Evolutionary conservation across 1,284 basidiomycete genomes (phyloP).

Genomic region (Fomitiporia mediterranea): DNA sequence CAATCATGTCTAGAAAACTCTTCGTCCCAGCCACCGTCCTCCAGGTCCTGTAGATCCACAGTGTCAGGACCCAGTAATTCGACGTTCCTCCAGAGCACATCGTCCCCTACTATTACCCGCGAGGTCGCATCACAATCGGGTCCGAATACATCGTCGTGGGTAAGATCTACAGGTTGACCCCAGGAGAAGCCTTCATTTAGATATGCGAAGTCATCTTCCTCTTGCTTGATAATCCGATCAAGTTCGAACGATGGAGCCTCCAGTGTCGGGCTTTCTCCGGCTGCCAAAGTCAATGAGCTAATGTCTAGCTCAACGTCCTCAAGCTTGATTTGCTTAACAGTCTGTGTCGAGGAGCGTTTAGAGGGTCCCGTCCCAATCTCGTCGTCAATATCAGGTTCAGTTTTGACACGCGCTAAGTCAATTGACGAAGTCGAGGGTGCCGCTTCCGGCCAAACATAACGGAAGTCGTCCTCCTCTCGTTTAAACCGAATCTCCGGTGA

Average conservation of each 20-base stretch:
- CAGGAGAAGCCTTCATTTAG: slow-evolving; percentile 4
- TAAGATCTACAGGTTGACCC: slow-evolving; percentile 14
- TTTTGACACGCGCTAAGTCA: slow-evolving; percentile 43
- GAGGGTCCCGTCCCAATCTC: slow-evolving; percentile 38
- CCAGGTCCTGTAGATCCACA: slow-evolving; percentile 41
- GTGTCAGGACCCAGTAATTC: slow-evolving; percentile 47
- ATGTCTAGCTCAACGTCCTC: slow-evolving; percentile 37
- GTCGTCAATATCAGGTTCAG: slow-evolving; percentile 53
- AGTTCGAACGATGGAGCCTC: slow-evolving; percentile 29
- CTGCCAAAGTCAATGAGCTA: slow-evolving; percentile 25
- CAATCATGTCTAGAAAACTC: background rate
- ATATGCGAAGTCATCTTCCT: background rate
- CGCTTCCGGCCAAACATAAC: slow-evolving; percentile 13
- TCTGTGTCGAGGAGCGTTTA: slow-evolving; percentile 32
- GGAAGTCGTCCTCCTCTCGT: slow-evolving; percentile 13
- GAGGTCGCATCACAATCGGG: background rate
- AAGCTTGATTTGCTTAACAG: slow-evolving; percentile 34
- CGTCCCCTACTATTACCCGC: background rate
- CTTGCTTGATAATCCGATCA: slow-evolving; percentile 13
- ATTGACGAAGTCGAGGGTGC: slow-evolving; percentile 13
- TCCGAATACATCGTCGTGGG: slow-evolving; percentile 3
- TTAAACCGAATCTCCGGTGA: slow-evolving; percentile 6
- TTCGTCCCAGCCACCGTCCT: slow-evolving; percentile 25
- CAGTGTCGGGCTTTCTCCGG: slow-evolving; percentile 25
- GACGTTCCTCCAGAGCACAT: slow-evolving; percentile 40